Base-by-base conservation (phyloP, 2,329 filamentous ascomycete species). In the Trichoderma harzianum region DNA sequence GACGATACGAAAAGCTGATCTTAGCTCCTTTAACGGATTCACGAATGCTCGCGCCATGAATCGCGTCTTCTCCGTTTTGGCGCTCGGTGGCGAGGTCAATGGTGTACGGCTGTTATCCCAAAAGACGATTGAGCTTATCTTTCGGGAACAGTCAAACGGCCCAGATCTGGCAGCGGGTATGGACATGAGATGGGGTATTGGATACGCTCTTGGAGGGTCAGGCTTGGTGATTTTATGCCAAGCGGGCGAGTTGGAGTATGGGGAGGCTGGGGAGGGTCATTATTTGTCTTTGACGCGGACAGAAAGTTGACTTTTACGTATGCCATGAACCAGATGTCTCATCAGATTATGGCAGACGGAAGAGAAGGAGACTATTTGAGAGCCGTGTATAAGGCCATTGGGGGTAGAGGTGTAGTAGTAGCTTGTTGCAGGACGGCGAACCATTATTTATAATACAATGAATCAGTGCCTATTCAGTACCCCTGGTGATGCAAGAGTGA, bases 261-360 rank as follows among this genome's bases (percentile, higher is more conserved):
- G 84, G 79, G 80, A 28, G 84, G 84, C 0, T 85, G 80, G 80
- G 84, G 84, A 12, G 84, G 85, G 0, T 84, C 83, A 0, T 70
- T 84, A 1, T 73, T 79, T 4, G 72, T 86, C 32, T 83, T 86
- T 78, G 85, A 86, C 73, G 51, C 80, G 6, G 82, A 84, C 36
- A 75, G 80, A 3, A 75, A 78, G 18, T 75, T 86, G 72, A 86
- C 84, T 0, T 80, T 86, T 34, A 75, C 77, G 0, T 86, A 86
- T 76, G 76, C 78, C 3, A 85, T 86, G 83, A 72, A 69, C n/a
- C 53, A 72, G 47, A 72, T 72, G 70, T 51, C 47, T 5, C 24
- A 68, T 55, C 39, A 58, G 14, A 28, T 32, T 12, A 53, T 69
- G 55, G 70, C 16, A 3, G 14, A 43, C 3, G 57, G 43, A 28